Percentiles rank a stretch among this genome's conserved stretches.
Evolutionary conservation across 2,329 filamentous ascomycete genomes (phyloP).

Genomic region (Pseudopyricularia cyperi): DNA sequence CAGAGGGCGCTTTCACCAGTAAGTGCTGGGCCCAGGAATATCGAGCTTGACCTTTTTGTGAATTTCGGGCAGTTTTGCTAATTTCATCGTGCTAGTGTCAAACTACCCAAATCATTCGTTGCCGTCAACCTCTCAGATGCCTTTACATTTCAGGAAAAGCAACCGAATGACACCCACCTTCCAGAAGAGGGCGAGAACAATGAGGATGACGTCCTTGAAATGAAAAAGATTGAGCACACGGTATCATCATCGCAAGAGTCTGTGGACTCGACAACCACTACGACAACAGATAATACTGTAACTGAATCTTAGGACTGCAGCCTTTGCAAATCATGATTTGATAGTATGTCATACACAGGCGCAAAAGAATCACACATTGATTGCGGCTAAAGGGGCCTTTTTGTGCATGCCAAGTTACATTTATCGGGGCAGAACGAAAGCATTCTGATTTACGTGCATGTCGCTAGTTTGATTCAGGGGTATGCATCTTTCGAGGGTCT

Average conservation of each 20-base stretch:
- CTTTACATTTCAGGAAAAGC: slow-evolving; percentile 45
- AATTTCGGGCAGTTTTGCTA: background rate
- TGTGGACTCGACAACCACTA: background rate
- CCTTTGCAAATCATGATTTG: background rate
- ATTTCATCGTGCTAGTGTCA: slow-evolving; percentile 32
- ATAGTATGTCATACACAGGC: background rate
- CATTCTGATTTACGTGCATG: no score
- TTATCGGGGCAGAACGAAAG: background rate
- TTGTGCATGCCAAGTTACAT: background rate
- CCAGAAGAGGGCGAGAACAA: slow-evolving; percentile 2
- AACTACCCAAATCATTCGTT: slow-evolving; percentile 52
- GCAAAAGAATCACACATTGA: no score
- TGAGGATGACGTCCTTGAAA: slow-evolving; percentile 29
- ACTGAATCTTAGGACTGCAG: background rate
- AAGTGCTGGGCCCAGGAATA: slow-evolving; percentile 22
- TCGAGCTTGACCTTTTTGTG: background rate
- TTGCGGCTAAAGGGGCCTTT: no score
- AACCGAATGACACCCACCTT: slow-evolving; percentile 26
- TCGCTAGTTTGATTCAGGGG: background rate
- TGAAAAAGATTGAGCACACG: slow-evolving; percentile 21
- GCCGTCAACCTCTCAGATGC: slow-evolving; percentile 52
- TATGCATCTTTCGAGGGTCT: background rate
- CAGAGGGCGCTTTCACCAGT: slow-evolving; percentile 90
- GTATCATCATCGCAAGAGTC: background rate
- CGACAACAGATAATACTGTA: background rate